Evolutionary conservation across 495 filamentous ascomycete species (phyloP), one percentile per base, ranked within the genome.

Genomic region (Pyrenula aspistea): DNA sequence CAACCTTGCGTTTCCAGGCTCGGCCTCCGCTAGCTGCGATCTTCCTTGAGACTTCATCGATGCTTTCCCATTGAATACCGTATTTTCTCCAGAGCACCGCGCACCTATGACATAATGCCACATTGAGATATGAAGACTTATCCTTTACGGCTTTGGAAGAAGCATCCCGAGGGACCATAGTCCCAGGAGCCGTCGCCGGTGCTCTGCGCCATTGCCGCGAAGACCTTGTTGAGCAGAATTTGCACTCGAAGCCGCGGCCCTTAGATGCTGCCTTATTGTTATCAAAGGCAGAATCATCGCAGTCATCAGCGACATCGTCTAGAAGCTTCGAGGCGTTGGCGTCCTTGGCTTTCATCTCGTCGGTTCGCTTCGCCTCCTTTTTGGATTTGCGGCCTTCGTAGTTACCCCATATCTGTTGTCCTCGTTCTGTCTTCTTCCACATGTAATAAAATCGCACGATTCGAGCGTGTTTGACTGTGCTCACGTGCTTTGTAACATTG

Each of bases 281-380:
- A 64, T 97, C 94, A 60, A 96, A 99, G 8, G 94, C 92, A 3
- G 93, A 99, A 68, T 99, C 93, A 59, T 99, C 93, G 22, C 86
- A 77, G 55, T 92, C 88, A 66, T 97, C 87, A 21, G 94, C 91
- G 57, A 97, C 85, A 64, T 97, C 91, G 58, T 96, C 91, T 54
- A 91, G 80, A 21, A 96, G 71, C 64, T 89, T 89, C 8, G 83
- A 79, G 50, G 84, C 77, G 25, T 78, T 80, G 3, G 77, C 76
- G 58, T 82, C 80, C 20, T 83, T 83, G 56, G 80, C 77, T 59
- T 78, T 82, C 50, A 73, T 58, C 22, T 56, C 54, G 55, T 69
- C 63, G 22, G 59, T 67, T 22, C 77, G 71, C 59, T 78, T 83
- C 19, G 82, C 85, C 63, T 93, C 87, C 66, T 94, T 96, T 68